Evolutionary conservation across 371 early-diverging fungal species (phyloP), one percentile per base, ranked within the genome.

Genomic region (Mortierella sp.): DNA sequence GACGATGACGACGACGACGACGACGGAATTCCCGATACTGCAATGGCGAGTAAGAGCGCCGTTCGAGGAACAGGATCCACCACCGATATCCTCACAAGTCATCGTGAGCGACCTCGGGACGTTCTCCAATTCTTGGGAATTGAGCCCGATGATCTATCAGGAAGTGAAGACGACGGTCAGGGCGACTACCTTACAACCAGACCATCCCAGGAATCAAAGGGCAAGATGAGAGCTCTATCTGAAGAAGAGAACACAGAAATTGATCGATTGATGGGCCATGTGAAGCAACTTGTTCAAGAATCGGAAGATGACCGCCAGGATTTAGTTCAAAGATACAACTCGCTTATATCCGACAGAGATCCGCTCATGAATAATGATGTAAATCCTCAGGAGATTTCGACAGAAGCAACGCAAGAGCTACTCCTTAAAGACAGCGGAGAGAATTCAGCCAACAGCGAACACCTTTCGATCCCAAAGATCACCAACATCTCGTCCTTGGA

Each of bases 91-190:
- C 37, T 44, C 14, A n/a, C 19, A 28, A 48, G 11, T 1, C 50
- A 63, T 9, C 65, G 60, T 21, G 68, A 51, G 9, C 68, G 71
- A 2, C 45, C 65, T 11, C 66, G 48, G 1, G 79, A 77, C 25
- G 66, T 77, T 11, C 66, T 77, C 2, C 37, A 68, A 15, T 77
- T 77, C 44, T 51, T 77, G 44, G 79, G 79, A 15, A 77, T 77
- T 48, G 57, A 72, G 19, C 62, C 79, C 1, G 66, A 56, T 2
- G 79, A 72, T 2, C 30, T 30, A 23, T 68, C 68, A 11, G 69
- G 53, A 26, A 37, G 25, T 29, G 57, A 68, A 7, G 68, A 68
- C 16, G 58, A 55, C 9, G 52, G 55, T 44, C 28, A 60, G 1
- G 66, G 59, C 15, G 21, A 12, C 47, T 37, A 5, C 9, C 23